Base-by-base conservation (phyloP, 768 basidiomycete genomes). In the Russula virescens region DNA sequence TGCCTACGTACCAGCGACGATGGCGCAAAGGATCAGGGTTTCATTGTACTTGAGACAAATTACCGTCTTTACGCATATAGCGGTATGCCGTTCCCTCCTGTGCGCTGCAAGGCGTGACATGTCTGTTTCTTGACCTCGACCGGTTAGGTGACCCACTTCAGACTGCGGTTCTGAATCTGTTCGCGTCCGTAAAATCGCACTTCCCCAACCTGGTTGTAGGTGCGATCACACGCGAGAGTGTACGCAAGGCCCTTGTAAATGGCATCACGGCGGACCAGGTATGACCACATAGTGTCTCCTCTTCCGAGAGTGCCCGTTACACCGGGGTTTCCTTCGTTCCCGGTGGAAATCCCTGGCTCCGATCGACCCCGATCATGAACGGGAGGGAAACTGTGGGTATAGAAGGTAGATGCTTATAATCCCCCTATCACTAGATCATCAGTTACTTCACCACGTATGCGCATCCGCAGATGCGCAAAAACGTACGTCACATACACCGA, bases 21-120 rank as follows among this genome's bases (percentile, higher is more conserved):
- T 52, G 82, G 82, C 49, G 81, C 82, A 35, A 79, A 86, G 67
- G 75, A 80, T 70, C 85, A 96, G 73, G 93, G 95, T 16, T 98
- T 97, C 78, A 88, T 98, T 68, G 86, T 98, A 68, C 81, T 99
- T 47, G 97, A 99, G 78, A 98, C 97, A 21, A 98, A 99, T 77
- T 98, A 98, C 77, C 89, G 94, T 68, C 77, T 99, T 66, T 99
- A 98, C 73, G 97, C 97, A 5, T 99, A 99, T 74, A 99, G 97
- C 40, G 89, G 94, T 94, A 73, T 55, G 77, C 60, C 31, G 34
- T 21, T 52, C 5, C n/a, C 31, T 26, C 4, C 23, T 34, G 42
- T 45, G 34, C 16, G 18, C n/a, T 43, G 58, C 23, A 34, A 43
- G 10, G 56, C 14, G 13, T 26, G 14, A 38, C 56, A 10, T 47